Evolutionary conservation across 1,284 basidiomycete species (phyloP).

Genomic region (Ceratobasidium sp.): DNA sequence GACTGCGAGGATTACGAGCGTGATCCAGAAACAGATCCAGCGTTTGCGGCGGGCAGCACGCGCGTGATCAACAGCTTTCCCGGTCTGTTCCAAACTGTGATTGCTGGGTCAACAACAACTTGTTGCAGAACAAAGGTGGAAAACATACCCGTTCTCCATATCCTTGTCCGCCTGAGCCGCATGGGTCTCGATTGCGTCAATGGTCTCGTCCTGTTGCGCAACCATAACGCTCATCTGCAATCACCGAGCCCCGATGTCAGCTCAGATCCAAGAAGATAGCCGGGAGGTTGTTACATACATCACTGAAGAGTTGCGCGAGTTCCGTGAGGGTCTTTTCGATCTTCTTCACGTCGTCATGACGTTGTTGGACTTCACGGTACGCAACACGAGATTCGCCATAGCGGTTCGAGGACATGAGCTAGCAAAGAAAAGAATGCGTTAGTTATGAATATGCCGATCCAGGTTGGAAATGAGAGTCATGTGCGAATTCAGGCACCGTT

Average conservation of each 20-base stretch:
- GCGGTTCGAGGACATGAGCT: constrained; percentile 85
- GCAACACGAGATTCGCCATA: constrained; percentile 87
- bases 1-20: constrained; percentile 33
- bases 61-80: constrained; percentile 78
- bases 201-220: constrained; percentile 80
- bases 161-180: constrained; percentile 73
- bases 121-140: constrained; percentile 11
- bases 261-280: constrained; percentile 29
- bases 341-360: constrained; percentile 87
- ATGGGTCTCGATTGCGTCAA: constrained; percentile 70
- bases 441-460: neutral
- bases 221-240: constrained; percentile 80
- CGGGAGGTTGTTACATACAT: constrained; percentile 61
- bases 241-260: constrained; percentile 7
- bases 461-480: neutral
- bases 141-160: constrained; percentile 73
- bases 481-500: neutral
- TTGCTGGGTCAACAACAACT: constrained; percentile 12
- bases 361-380: constrained; percentile 89
- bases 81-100: constrained; percentile 70
- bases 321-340: constrained; percentile 91
- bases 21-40: constrained; percentile 77
- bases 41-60: constrained; percentile 81
- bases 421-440: constrained; percentile 30
- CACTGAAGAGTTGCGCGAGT: constrained; percentile 88